phyloP scores from a whole-genome alignment of 148 eudicot genomes.

The Salicornia ramosissima region DNA sequence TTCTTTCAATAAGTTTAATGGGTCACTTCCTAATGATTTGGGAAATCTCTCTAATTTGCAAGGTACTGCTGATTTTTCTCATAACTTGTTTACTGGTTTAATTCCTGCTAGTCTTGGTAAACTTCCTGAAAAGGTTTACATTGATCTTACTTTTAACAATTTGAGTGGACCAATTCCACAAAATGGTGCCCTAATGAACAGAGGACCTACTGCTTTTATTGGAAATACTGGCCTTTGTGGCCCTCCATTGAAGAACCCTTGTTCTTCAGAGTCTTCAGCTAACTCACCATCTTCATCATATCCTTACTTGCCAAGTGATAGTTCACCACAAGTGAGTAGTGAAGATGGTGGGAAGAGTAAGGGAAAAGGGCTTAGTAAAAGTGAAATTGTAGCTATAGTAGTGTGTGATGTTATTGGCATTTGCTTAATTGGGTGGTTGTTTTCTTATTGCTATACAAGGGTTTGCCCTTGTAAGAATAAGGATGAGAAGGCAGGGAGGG shows the following conservation, averaged over 20 bases:
- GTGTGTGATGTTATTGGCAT: conserved; percentile 77
- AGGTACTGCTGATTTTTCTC: conserved; percentile 89
- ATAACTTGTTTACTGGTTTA: conserved; percentile 75
- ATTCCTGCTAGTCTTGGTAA: conserved; percentile 89
- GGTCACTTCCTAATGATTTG: conserved; percentile 71
- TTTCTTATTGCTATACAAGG: conserved; percentile 76
- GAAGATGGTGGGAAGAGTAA: conserved; percentile 31
- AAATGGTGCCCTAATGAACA: conserved; percentile 79
- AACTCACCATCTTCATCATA: conserved; percentile 45
- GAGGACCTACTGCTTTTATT: conserved; percentile 93
- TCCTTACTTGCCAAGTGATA: conserved; percentile 66
- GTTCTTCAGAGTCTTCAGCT: conserved; percentile 39
- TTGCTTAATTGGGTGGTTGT: conserved; percentile 73
- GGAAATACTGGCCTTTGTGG: conserved; percentile 93
- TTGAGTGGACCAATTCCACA: conserved; percentile 89
- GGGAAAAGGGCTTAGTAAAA: conserved; percentile 60
- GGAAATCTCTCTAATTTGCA: conserved; percentile 75
- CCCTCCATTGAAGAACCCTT: conserved; percentile 76
- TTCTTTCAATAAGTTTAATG: conserved; percentile 60
- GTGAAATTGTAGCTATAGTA: conserved; percentile 50
- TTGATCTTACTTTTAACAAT: conserved; percentile 79
- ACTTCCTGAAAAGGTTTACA: conserved; percentile 92
- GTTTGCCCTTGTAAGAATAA: conserved; percentile 45
- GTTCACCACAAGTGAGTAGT: conserved; percentile 34
- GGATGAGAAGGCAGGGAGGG: conserved; percentile 47